Evolutionary conservation across 2,329 filamentous ascomycete species (phyloP).

Genomic region (Fusarium scirpi): DNA sequence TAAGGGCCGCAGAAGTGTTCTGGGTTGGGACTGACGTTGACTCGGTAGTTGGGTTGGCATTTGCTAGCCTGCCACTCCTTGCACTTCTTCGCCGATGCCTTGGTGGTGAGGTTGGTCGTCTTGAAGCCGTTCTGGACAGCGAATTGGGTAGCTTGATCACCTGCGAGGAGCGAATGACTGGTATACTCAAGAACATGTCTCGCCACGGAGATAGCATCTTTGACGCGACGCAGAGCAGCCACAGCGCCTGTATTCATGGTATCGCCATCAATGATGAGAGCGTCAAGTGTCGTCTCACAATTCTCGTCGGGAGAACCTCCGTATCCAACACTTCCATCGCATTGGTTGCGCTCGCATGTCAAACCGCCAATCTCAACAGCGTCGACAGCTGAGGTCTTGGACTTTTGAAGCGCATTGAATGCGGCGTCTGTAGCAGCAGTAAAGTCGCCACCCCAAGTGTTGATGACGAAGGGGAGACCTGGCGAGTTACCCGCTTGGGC

Average conservation of each 20-base stretch:
- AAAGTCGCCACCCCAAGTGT: slow-evolving; percentile 67
- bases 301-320: slow-evolving; percentile 67
- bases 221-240: slow-evolving; percentile 62
- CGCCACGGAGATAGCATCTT: slow-evolving; percentile 63
- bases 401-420: slow-evolving; percentile 53
- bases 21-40: slow-evolving; percentile 60
- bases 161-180: slow-evolving; percentile 63
- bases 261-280: slow-evolving; percentile 68
- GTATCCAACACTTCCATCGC: slow-evolving; percentile 66
- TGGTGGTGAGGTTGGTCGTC: slow-evolving; percentile 58
- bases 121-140: slow-evolving; percentile 64
- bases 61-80: slow-evolving; percentile 55
- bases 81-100: slow-evolving; percentile 56
- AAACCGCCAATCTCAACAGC: slow-evolving; percentile 65
- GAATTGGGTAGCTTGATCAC: slow-evolving; percentile 66
- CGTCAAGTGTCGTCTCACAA: slow-evolving; percentile 69
- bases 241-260: slow-evolving; percentile 67
- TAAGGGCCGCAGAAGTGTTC: slow-evolving; percentile 61
- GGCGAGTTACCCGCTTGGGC: slow-evolving; percentile 49
- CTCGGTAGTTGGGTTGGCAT: slow-evolving; percentile 66
- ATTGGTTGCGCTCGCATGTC: slow-evolving; percentile 64
- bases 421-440: slow-evolving; percentile 65
- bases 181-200: slow-evolving; percentile 64
- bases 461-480: slow-evolving; percentile 63
- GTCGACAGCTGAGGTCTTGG: slow-evolving; percentile 58